Evolutionary conservation across 1,284 basidiomycete species (phyloP), one percentile per base, ranked within the genome.

Genomic region (Microbotryomycetes sp.): DNA sequence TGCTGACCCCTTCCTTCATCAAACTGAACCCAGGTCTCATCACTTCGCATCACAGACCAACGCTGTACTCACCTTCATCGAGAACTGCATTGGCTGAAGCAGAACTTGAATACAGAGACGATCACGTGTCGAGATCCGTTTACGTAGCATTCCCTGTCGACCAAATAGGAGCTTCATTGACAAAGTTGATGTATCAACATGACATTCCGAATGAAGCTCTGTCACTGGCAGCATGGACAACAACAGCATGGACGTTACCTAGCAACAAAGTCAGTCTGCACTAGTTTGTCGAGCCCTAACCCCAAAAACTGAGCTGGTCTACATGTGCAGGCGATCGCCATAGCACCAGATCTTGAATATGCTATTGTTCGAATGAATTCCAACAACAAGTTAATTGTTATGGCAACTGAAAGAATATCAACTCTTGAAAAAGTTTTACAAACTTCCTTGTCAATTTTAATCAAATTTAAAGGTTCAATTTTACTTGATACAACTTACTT

Each of bases 221-320:
- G 3, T 80, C 82, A 22, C 71, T 94, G 12, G 79, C 92, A 31
- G 87, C 97, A n/a, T 99, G 96, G 96, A 98, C 94, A 1, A 99
- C 96, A 0, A 98, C 94, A 0, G 91, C 96, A 0, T 99, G 94
- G 94, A 97, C 91, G 6, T 78, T 98, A 51, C 90, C 90, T 1
- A 90, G 91, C 1, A 98, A 99, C 73, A 92, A 94, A 87, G 91
- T 90, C 69, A 49, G 81, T 67, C 25, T 15, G 29, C 45, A n/a
- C 14, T n/a, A 4, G 9, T 22, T 15, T 4, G 7, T 66, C 2
- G 4, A 16, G 0, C 12, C 4, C 4, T 9, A 16, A 9, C 2
- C 51, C 6, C 7, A n/a, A 16, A 25, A 14, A 48, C 12, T 19
- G 14, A 2, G 5, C 58, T 48, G 46, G 55, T 26, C 46, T 29